These are phyloP conservation scores for Circinella umbellata DNA, from an alignment of 371 early-diverging fungal genomes.

Conservation along the genomic window DNA sequence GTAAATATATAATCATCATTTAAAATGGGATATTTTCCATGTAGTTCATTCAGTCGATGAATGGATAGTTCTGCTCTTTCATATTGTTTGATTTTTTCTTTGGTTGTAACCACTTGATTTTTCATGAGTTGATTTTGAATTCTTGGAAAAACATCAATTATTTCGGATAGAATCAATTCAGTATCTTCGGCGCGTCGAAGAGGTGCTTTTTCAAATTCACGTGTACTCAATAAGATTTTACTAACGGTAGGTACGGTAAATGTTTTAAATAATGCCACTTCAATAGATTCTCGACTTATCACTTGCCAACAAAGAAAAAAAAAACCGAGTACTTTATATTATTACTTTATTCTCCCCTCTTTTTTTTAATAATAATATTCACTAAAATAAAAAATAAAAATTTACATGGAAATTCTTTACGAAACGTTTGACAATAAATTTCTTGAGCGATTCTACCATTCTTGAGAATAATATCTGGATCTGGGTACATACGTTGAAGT, in stretches of 20 bases:
- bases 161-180: conserved; percentile 46
- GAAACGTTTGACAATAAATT: conserved; percentile 31
- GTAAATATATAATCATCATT: conserved; percentile 58
- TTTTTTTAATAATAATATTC: background rate
- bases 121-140: conserved; percentile 32
- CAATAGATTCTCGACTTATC: conserved; percentile 38
- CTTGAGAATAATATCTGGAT: conserved; percentile 45
- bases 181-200: conserved; percentile 57
- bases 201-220: conserved; percentile 42
- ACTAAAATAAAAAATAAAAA: too few relatives aligned
- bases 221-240: conserved; percentile 47
- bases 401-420: conserved; percentile 52
- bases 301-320: background rate
- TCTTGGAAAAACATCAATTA: conserved; percentile 45
- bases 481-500: conserved; percentile 48
- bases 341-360: background rate
- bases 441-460: conserved; percentile 46
- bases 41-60: conserved; percentile 53
- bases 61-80: conserved; percentile 37
- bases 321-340: too few relatives aligned
- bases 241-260: conserved; percentile 57
- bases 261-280: conserved; percentile 58
- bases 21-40: conserved; percentile 51
- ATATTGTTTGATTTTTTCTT: conserved; percentile 35
- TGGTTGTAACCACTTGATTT: conserved; percentile 27